phyloP scores from a whole-genome alignment of 2,329 filamentous ascomycete genomes.

The Bipolaris zeicola region DNA sequence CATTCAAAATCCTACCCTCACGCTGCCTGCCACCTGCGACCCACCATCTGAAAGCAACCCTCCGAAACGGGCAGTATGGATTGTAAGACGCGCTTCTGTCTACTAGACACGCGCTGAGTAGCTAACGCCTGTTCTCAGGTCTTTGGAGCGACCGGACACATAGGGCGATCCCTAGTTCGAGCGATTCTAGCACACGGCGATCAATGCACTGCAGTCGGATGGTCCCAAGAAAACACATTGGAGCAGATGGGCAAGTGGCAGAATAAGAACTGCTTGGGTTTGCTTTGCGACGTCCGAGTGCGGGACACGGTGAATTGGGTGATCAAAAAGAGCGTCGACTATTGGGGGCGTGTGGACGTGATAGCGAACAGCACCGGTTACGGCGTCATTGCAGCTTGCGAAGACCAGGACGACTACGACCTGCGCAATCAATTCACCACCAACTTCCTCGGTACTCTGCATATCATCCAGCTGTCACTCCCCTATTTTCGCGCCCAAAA shows the following conservation, averaged over 20 bases:
- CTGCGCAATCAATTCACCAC: constrained; percentile 96
- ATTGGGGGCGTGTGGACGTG: constrained; percentile 83
- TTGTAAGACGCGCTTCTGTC: constrained; percentile 61
- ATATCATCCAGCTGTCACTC: constrained; percentile 87
- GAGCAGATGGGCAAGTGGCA: constrained; percentile 75
- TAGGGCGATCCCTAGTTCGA: constrained; percentile 88
- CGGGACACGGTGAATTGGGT: constrained; percentile 76
- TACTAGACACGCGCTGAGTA: not conserved
- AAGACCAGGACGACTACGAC: constrained; percentile 95
- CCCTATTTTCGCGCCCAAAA: constrained; percentile 83
- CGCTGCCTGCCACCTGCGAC: constrained; percentile 83
- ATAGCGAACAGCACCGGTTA: constrained; percentile 92
- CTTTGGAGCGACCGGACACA: constrained; percentile 96
- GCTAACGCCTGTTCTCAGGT: constrained; percentile 55
- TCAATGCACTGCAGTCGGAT: constrained; percentile 83
- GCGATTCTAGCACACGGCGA: constrained; percentile 80
- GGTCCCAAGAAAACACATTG: constrained; percentile 75
- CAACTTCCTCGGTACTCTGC: constrained; percentile 93
- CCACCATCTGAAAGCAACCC: constrained; percentile 75
- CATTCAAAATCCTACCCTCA: constrained; percentile 51
- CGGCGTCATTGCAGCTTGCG: constrained; percentile 92
- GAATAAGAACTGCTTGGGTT: constrained; percentile 69
- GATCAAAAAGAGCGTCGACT: constrained; percentile 70
- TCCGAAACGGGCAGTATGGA: constrained; percentile 81
- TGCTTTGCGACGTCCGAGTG: constrained; percentile 89